These are phyloP conservation scores for Clitopilus passeckerianus DNA, from an alignment of 768 basidiomycete genomes.

Conservation along the genomic window DNA sequence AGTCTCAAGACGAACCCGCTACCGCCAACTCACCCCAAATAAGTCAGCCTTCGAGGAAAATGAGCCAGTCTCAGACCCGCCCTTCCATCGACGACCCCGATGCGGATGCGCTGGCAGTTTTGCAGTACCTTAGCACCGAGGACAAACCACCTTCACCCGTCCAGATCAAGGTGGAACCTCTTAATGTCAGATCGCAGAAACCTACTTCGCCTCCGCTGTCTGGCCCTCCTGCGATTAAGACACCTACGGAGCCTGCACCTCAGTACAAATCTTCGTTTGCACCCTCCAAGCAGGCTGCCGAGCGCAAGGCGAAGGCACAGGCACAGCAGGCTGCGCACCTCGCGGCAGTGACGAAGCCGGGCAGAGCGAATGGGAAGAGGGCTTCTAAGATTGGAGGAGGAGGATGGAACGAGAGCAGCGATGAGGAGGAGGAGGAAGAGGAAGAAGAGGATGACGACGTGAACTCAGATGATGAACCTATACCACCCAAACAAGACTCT, in stretches of 20 bases:
- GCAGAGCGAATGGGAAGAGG: slow-evolving; percentile 58
- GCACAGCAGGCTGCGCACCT: slow-evolving; percentile 81
- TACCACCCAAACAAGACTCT: slow-evolving; percentile 19
- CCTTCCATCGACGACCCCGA: slow-evolving; percentile 39
- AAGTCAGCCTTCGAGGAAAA: slow-evolving; percentile 2
- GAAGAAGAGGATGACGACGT: slow-evolving; percentile 70
- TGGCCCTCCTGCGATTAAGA: slow-evolving; percentile 11
- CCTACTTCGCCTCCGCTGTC: slow-evolving; percentile 17
- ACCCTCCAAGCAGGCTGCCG: slow-evolving; percentile 74
- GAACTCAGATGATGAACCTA: slow-evolving; percentile 52
- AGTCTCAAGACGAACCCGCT: slow-evolving; percentile 17
- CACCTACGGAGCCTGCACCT: slow-evolving; percentile 7
- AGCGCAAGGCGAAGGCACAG: slow-evolving; percentile 80
- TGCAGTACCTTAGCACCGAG: slow-evolving; percentile 64
- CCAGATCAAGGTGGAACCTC: slow-evolving; percentile 25
- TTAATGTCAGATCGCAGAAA: slow-evolving; percentile 25
- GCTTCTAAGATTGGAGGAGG: slow-evolving; percentile 54
- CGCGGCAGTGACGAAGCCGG: slow-evolving; percentile 73
- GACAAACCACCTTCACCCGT: slow-evolving; percentile 25
- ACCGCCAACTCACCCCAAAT: not conserved
- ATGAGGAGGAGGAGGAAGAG: slow-evolving; percentile 85
- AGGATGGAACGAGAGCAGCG: slow-evolving; percentile 73
- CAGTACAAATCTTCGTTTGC: slow-evolving; percentile 86
- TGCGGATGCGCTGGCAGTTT: slow-evolving; percentile 71
- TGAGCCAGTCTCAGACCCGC: slow-evolving; percentile 4